Conservation (phyloP, 1,284 basidiomycete species). For the Microbotryomycetes sp. region DNA sequence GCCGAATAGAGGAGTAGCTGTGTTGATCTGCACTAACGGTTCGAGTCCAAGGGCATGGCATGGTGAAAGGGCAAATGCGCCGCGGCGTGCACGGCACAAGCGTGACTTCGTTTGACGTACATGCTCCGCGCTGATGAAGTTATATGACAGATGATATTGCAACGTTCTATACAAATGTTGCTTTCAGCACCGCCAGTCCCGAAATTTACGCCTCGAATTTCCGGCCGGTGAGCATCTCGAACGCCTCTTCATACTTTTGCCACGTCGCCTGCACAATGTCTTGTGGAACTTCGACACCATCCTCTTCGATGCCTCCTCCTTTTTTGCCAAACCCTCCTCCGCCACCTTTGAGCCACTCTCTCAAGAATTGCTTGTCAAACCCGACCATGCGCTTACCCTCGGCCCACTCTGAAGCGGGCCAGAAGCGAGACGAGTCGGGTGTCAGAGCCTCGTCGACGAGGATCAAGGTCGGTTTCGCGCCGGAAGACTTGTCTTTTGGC, state of each 20-base stretch:
- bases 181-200: neutral
- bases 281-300: constrained; percentile 54
- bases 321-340: constrained; percentile 59
- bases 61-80: too few species aligned
- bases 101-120: too few species aligned
- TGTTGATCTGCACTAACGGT: neutral
- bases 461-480: constrained; percentile 51
- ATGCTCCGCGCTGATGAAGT: neutral
- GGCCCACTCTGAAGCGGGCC: constrained; percentile 69
- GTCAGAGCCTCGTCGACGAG: constrained; percentile 94
- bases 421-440: constrained; percentile 95
- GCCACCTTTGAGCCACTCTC: constrained; percentile 70
- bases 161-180: neutral
- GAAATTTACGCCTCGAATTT: constrained; percentile 14
- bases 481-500: constrained; percentile 42
- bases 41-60: constrained; percentile 2
- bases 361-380: constrained; percentile 95
- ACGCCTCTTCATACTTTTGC: constrained; percentile 68
- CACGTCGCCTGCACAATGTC: constrained; percentile 70
- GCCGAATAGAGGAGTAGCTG: neutral
- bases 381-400: constrained; percentile 73
- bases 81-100: too few species aligned
- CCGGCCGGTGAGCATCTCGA: constrained; percentile 55
- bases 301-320: constrained; percentile 65
- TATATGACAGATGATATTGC: neutral